Evolutionary conservation across 805 yeast genomes (phyloP).

Genomic region (Wickerhamiella bombiphila): DNA sequence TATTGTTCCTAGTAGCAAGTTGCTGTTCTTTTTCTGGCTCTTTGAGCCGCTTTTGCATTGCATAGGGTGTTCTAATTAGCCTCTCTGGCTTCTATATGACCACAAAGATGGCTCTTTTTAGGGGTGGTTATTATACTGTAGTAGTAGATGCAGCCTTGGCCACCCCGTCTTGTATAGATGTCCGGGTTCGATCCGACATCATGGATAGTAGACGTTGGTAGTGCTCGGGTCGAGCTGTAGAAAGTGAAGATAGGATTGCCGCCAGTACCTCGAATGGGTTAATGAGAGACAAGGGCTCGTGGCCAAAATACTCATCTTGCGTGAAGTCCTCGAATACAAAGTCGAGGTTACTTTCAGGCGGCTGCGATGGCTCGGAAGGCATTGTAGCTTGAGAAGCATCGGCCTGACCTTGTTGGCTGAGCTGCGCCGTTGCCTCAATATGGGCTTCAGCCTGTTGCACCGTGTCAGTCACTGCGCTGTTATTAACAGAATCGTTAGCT

Average conservation of each 20-base stretch:
- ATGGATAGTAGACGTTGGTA: slow-evolving; percentile 36
- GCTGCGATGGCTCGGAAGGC: background rate
- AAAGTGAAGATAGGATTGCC: slow-evolving; percentile 35
- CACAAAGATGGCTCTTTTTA: too few relatives aligned
- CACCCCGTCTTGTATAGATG: background rate
- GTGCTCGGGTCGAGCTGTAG: slow-evolving; percentile 32
- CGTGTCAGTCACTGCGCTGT: too few relatives aligned
- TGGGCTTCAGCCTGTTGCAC: slow-evolving; percentile 16
- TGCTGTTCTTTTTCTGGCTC: too few relatives aligned
- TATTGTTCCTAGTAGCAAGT: too few relatives aligned
- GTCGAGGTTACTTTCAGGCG: slow-evolving; percentile 3
- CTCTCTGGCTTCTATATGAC: too few relatives aligned
- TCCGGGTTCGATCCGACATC: slow-evolving; percentile 17
- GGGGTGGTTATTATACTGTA: background rate
- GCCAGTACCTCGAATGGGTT: slow-evolving; percentile 59
- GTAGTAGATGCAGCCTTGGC: background rate
- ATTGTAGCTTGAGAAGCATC: background rate
- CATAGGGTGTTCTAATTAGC: too few relatives aligned
- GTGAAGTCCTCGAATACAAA: slow-evolving; percentile 44
- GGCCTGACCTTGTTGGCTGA: slow-evolving; percentile 1
- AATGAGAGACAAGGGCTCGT: slow-evolving; percentile 62
- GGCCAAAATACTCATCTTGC: slow-evolving; percentile 68
- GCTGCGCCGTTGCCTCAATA: slow-evolving; percentile 1
- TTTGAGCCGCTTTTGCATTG: too few relatives aligned
- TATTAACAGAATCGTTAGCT: too few relatives aligned